phyloP scores from a whole-genome alignment of 2,329 filamentous ascomycete genomes.

The Fusarium oxysporum region DNA sequence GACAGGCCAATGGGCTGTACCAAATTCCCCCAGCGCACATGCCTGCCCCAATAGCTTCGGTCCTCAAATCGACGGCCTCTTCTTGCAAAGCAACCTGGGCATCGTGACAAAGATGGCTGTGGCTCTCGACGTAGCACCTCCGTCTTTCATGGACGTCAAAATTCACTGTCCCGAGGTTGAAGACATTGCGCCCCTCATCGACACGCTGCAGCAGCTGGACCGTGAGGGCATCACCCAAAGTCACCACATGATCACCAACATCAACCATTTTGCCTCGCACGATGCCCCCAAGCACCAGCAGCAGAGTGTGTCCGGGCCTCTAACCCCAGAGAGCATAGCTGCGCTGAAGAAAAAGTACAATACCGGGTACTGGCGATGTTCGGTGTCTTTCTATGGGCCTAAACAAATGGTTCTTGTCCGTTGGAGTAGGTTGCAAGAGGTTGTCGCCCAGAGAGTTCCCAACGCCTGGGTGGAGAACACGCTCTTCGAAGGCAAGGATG shows the following conservation, averaged over 20 bases:
- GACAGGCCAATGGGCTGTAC: conserved; percentile 9
- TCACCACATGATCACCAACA: neutral
- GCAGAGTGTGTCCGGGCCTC: neutral
- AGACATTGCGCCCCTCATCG: neutral
- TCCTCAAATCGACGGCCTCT: neutral
- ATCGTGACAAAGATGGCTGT: neutral
- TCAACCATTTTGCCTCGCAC: neutral
- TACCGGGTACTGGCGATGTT: neutral
- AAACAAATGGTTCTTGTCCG: neutral
- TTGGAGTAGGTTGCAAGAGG: neutral
- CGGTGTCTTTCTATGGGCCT: neutral
- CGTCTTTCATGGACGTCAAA: neutral
- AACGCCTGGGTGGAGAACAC: neutral
- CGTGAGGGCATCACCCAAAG: neutral
- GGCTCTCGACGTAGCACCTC: neutral
- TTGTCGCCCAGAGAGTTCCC: neutral
- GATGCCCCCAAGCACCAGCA: neutral
- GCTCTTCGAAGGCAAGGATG: neutral
- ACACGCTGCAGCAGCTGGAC: neutral
- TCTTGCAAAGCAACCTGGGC: neutral
- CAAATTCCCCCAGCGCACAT: conserved; percentile 8
- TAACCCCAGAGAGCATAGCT: neutral
- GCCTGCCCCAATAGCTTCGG: neutral
- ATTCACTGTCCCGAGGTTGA: neutral
- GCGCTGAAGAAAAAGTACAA: neutral